These are phyloP conservation scores for Ustanciosporium gigantosporum DNA, from an alignment of 1,284 basidiomycete species.

Conservation along the genomic window DNA sequence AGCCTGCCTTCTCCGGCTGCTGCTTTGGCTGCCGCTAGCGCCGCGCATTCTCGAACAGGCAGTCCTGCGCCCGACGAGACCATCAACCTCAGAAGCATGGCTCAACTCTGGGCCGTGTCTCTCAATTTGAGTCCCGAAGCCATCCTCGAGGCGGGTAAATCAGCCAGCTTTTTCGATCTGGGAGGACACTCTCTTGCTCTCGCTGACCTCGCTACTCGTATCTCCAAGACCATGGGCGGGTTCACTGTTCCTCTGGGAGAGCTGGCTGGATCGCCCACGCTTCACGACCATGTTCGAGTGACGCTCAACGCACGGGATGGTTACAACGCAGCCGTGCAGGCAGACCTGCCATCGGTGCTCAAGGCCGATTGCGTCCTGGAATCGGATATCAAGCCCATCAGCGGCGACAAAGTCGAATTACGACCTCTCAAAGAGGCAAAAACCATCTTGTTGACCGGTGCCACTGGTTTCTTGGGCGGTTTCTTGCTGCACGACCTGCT, in stretches of 20 bases:
- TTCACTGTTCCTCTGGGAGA: conserved; percentile 54
- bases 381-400: conserved; percentile 49
- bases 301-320: conserved; percentile 54
- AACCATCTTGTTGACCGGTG: conserved; percentile 59
- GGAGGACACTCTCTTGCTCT: conserved; percentile 58
- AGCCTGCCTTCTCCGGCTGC: conserved; percentile 48
- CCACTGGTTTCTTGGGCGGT: conserved; percentile 60
- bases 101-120: conserved; percentile 53
- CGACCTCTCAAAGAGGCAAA: conserved; percentile 23
- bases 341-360: conserved; percentile 58
- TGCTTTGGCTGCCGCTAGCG: conserved; percentile 36
- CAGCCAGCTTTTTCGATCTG: conserved; percentile 57
- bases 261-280: conserved; percentile 49
- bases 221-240: conserved; percentile 53
- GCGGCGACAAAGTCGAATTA: conserved; percentile 22
- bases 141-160: conserved; percentile 38
- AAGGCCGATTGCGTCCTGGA: conserved; percentile 49
- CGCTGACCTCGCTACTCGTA: conserved; percentile 52
- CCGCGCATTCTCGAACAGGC: conserved; percentile 26
- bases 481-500: conserved; percentile 57
- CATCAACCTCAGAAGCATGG: conserved; percentile 49
- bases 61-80: conserved; percentile 36
- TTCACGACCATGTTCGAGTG: conserved; percentile 52
- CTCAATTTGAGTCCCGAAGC: conserved; percentile 49
- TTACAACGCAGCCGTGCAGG: conserved; percentile 54